Evolutionary conservation across 1,284 basidiomycete species (phyloP), one percentile per base, ranked within the genome.

Genomic region (Cystobasidium slooffiae): DNA sequence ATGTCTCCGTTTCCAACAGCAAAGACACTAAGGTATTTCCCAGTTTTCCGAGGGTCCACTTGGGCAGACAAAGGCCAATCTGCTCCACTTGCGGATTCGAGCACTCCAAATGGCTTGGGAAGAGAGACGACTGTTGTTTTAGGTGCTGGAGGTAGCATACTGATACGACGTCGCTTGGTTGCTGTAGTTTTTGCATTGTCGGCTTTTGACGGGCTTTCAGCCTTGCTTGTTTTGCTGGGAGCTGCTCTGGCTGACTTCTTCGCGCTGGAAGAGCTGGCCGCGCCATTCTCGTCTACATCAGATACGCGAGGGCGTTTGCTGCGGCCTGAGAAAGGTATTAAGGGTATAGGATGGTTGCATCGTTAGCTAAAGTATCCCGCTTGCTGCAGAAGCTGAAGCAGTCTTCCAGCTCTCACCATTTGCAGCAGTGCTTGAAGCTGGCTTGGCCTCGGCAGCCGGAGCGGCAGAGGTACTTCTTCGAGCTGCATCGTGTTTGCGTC

Each of bases 1-100:
- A 91, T 91, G 82, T 93, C 92, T 22, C 92, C 93, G 6, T 82
- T 84, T 8, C 93, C 93, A 88, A 91, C 95, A 3, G 88, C 88
- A 76, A 93, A 93, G n/a, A 93, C 84, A 53, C 88, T 85, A 24
- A 87, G 85, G 0, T 76, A 72, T 3, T 66, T 49, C 31, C 37
- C 72, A 20, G 69, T 61, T 24, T 66, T 66, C 18, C 63, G 47
- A 22, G 70, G 70, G 53, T 73, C 70, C n/a, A 65, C 49, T 44
- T 73, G 49, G 9, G n/a, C 20, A 20, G 63, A 41, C n/a, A 64
- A 51, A 6, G 69, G 37, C 69, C 56, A 61, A 46, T 73, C 46
- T 18, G 52, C 56, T 14, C 56, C 56, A 43, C 56, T 55, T 9
- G 62, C 41, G 37, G 39, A 20, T 41, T 72, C 69, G 10, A 73